A percentile compares a stretch with the other conserved stretches of the same genome.
phyloP scores from a whole-genome alignment of 805 yeast genomes.

The Saccharomycopsis guyanensis region DNA sequence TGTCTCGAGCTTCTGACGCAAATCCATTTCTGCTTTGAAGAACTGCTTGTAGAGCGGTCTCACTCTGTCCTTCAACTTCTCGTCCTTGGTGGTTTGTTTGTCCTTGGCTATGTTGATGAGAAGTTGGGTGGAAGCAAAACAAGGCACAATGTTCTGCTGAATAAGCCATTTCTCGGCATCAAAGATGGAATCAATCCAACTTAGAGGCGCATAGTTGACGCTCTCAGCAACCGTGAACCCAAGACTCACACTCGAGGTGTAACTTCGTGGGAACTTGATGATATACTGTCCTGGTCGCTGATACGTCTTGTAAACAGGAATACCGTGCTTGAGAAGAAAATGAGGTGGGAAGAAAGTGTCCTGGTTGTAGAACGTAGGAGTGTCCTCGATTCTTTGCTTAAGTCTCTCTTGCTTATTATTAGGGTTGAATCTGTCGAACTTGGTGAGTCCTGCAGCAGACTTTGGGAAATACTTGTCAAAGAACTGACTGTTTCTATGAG shows the following conservation, averaged over 20 bases:
- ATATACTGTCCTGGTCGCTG: constrained; percentile 59
- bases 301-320: constrained; percentile 37
- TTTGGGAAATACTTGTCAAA: constrained; percentile 15
- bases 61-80: constrained; percentile 30
- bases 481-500: constrained; percentile 8
- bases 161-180: constrained; percentile 46
- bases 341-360: constrained; percentile 46
- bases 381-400: constrained; percentile 6
- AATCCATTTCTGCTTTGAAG: constrained; percentile 36
- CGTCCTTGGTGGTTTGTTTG: constrained; percentile 30
- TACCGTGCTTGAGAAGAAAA: constrained; percentile 39
- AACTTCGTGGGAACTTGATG: constrained; percentile 49
- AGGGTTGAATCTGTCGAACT: constrained; percentile 2
- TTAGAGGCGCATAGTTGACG: constrained; percentile 46
- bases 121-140: constrained; percentile 43
- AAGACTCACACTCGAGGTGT: constrained; percentile 41
- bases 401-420: constrained; percentile 1
- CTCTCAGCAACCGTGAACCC: constrained; percentile 53
- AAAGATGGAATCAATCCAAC: constrained; percentile 46
- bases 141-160: constrained; percentile 42
- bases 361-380: constrained; percentile 29
- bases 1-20: constrained; percentile 33
- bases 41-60: constrained; percentile 30
- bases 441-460: constrained; percentile 6
- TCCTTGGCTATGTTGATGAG: constrained; percentile 39